Conservation (phyloP, 2,329 filamentous ascomycete species). For the Chaetomium strumarium region DNA sequence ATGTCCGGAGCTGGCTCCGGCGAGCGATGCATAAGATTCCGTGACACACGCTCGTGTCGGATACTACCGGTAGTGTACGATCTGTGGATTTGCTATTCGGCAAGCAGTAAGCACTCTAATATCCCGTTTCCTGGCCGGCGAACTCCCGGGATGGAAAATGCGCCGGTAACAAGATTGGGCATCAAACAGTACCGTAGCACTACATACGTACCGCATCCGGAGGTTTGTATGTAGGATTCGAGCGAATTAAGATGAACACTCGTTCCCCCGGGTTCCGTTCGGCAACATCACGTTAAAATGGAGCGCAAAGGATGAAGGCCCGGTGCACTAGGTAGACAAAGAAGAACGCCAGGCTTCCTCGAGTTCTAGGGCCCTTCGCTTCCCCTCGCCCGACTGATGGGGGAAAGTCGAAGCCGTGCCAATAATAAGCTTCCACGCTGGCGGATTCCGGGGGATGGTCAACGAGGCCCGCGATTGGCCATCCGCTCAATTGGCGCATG, state of each 20-base stretch:
- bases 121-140: no score
- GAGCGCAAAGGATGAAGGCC: background rate
- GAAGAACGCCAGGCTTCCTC: background rate
- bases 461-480: constrained; percentile 3
- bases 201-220: no score
- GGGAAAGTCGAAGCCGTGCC: background rate
- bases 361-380: background rate
- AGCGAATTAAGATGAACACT: background rate
- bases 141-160: no score
- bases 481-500: constrained; percentile 6
- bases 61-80: no score
- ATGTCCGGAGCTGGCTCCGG: background rate
- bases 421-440: background rate
- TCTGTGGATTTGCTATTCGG: no score
- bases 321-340: background rate
- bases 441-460: constrained; percentile 1
- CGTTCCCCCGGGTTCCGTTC: background rate
- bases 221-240: background rate
- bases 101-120: no score
- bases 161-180: no score
- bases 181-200: no score
- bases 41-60: background rate
- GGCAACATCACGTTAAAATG: background rate
- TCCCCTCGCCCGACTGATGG: background rate
- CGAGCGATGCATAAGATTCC: background rate